Evolutionary conservation across 169 alveolate genomes (phyloP).

Genomic region (Plasmodium knowlesi): DNA sequence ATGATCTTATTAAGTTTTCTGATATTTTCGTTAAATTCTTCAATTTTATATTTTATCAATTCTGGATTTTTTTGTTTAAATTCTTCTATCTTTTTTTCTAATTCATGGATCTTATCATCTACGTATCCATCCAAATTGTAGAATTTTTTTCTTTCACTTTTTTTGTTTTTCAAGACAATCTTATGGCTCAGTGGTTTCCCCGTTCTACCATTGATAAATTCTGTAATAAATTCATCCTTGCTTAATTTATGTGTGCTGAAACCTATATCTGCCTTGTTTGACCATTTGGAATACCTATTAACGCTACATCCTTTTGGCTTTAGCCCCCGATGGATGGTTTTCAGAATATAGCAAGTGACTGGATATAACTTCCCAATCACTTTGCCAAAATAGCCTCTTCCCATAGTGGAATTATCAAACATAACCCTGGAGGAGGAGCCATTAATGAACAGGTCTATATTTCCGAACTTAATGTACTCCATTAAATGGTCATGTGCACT

Average conservation of each 20-base stretch:
- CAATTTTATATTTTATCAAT: slow-evolving; percentile 56
- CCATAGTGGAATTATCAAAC: slow-evolving; percentile 67
- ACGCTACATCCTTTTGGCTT: slow-evolving; percentile 61
- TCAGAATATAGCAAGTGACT: slow-evolving; percentile 47
- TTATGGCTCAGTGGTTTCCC: slow-evolving; percentile 73
- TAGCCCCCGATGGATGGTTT: slow-evolving; percentile 31
- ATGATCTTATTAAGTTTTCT: slow-evolving; percentile 39
- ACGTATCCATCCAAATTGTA: slow-evolving; percentile 62
- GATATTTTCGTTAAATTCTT: slow-evolving; percentile 54
- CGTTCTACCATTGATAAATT: slow-evolving; percentile 54
- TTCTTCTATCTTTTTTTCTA: slow-evolving; percentile 29
- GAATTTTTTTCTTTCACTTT: slow-evolving; percentile 45
- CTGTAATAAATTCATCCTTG: slow-evolving; percentile 53
- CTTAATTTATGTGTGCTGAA: slow-evolving; percentile 49
- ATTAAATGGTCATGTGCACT: slow-evolving; percentile 75
- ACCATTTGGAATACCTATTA: slow-evolving; percentile 64
- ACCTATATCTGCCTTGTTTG: slow-evolving; percentile 52
- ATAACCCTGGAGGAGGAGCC: slow-evolving; percentile 72
- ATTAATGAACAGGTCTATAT: slow-evolving; percentile 44
- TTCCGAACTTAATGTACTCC: slow-evolving; percentile 61
- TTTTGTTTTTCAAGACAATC: slow-evolving; percentile 58
- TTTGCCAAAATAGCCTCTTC: slow-evolving; percentile 69
- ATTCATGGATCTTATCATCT: slow-evolving; percentile 21
- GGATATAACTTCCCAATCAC: slow-evolving; percentile 48
- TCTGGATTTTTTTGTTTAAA: slow-evolving; percentile 27